Evolutionary conservation across 164 flowering plant species (phyloP), one percentile per base, ranked within the genome.

Genomic region (Chimonanthus praecox): DNA sequence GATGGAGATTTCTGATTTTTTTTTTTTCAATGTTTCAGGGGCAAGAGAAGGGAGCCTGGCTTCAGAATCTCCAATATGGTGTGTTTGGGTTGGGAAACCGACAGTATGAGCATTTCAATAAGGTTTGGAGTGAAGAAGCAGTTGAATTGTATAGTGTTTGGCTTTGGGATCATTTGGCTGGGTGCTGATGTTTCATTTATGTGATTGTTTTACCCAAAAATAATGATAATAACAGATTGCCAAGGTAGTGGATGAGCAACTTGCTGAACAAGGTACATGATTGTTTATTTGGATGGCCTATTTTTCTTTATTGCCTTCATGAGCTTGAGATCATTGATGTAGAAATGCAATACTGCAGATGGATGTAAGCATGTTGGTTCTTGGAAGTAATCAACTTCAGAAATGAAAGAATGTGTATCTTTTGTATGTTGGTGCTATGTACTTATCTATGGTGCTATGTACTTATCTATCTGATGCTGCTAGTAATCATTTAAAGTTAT

Each of bases 61-160:
- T 90, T 74, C 75, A 85, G 49, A 83, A 85, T 62, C 88, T 94
- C 80, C 75, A 84, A 6, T 94, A 79, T 70, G 97, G 88, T 72
- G 88, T 94, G 3, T 94, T 94, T 79, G 98, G 98, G 75, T 87
- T 94, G 47, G 98, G 98, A 3, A 94, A 94, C 83, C 85, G 97
- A 78, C 98, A 94, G 73, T 94, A 94, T 71, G 98, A 94, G 79
- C 97, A 94, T 87, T 94, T 94, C 78, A 94, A 94, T 73, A 94
- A 94, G 97, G 98, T 94, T 44, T 43, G 79, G 9, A 5, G 10
- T 20, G 71, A 47, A 70, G 64, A n/a, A 54, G 45, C 7, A 3
- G 11, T 71, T 51, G 16, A 10, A 16, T 10, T 47, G 6, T 4
- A 5, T 18, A 45, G 18, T 1, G 47, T 48, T 45, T 15, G 20